Base-by-base conservation (phyloP, 805 yeast genomes). In the Candida berthetii region DNA sequence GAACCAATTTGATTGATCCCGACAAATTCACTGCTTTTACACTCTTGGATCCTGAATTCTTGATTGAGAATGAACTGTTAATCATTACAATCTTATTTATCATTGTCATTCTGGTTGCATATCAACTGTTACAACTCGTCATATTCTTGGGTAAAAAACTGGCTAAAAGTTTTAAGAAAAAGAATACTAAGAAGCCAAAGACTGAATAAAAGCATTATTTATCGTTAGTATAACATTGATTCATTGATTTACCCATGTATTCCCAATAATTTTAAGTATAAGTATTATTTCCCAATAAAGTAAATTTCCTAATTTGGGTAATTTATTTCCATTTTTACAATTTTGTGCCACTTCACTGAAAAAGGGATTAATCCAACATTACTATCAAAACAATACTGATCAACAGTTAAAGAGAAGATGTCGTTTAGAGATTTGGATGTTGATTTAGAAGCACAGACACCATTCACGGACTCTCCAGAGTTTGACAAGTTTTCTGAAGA, bases 51-150 rank as follows among this genome's bases (percentile, higher is more conserved):
- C 56, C 58, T 22, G 75, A 73, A 0, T 59, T 77, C 31, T 65
- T 80, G 55, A 45, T 61, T 10, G 76, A 79, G 20, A 72, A 80
- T 53, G 80, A 78, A 47, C 51, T 65, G 32, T 49, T 76, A 38
- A 64, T 78, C 0, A 43, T 67, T 36, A 66, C 71, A 0, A 59
- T 75, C 3, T 43, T 62, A 3, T 15, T 46, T 3, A 20, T 53
- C 2, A 40, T 46, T 2, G 27, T 53, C 14, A 3, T 25, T 10
- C 17, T 37, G 25, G 18, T 28, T 14, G 16, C 24, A n/a, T 29
- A 36, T 36, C 31, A 36, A 27, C 28, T 15, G 10, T 3, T 31
- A 13, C 17, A 31, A 11, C 4, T 31, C 4, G 11, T 31, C 19
- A 31, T 13, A 5, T 31, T 31, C 13, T n/a, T 8, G n/a, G 29